phyloP scores from a whole-genome alignment of 208 protist species.

The Leishmania tropica region DNA sequence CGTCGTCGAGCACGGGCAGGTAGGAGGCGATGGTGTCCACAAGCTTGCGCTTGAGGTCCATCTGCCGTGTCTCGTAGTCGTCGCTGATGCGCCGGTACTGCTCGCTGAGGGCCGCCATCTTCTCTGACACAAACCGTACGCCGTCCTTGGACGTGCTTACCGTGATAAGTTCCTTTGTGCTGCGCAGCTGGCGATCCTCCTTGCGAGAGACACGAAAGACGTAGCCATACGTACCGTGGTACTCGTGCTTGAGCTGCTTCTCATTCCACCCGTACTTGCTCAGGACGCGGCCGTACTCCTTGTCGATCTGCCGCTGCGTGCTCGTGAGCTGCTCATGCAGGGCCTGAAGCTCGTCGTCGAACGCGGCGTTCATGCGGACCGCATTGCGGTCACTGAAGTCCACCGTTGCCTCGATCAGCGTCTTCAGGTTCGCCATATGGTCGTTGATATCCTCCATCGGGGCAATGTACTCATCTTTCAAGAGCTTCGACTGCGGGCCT shows the following conservation, averaged over 20 bases:
- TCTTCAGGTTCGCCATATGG: conserved; percentile 79
- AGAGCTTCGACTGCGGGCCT: conserved; percentile 68
- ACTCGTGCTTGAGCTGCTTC: conserved; percentile 92
- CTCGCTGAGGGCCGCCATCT: conserved; percentile 84
- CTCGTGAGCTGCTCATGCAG: conserved; percentile 75
- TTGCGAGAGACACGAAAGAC: conserved; percentile 92
- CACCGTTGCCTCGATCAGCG: conserved; percentile 82
- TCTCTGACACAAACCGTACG: conserved; percentile 92
- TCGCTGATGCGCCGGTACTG: conserved; percentile 74
- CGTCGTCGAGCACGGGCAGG: conserved; percentile 93
- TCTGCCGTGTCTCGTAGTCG: conserved; percentile 82
- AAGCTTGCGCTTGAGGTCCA: conserved; percentile 91
- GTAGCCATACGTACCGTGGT: conserved; percentile 88
- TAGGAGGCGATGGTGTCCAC: conserved; percentile 95
- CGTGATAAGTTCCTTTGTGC: conserved; percentile 71
- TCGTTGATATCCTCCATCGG: conserved; percentile 87
- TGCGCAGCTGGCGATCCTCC: conserved; percentile 90
- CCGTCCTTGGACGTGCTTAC: conserved; percentile 94
- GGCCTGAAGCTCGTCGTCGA: conserved; percentile 93
- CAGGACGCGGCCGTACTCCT: conserved; percentile 68
- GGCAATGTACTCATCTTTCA: conserved; percentile 85
- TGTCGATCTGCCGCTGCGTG: conserved; percentile 77
- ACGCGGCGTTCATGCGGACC: conserved; percentile 91
- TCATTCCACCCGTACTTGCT: conserved; percentile 81
- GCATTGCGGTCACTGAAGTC: conserved; percentile 79